phyloP scores from a whole-genome alignment of 2,329 filamentous ascomycete species.

The Fusarium palustre region DNA sequence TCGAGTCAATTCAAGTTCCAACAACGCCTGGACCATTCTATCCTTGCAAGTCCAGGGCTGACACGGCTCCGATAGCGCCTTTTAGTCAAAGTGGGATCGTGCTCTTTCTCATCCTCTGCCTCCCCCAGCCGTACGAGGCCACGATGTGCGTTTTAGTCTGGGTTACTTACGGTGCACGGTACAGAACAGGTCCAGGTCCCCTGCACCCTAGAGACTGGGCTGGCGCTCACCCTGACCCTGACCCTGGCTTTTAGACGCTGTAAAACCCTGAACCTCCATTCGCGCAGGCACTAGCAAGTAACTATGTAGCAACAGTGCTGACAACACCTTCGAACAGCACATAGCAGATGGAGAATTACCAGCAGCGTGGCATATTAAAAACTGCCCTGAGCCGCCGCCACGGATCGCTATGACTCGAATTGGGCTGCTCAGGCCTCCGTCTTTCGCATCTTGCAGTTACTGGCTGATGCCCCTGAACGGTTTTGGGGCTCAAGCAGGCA shows the following conservation, averaged over 20 bases:
- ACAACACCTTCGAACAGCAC: conserved; percentile 28
- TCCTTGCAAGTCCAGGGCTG: conserved; percentile 5
- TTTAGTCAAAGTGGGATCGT: conserved; percentile 36
- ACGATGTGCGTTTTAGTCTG: conserved; percentile 30
- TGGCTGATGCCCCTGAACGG: conserved; percentile 25
- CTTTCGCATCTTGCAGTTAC: conserved; percentile 32
- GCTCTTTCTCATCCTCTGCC: conserved; percentile 23
- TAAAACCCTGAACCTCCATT: conserved; percentile 27
- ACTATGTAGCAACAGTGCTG: conserved; percentile 18
- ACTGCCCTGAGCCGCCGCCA: conserved; percentile 39
- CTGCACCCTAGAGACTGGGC: conserved; percentile 13
- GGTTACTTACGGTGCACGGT: not conserved
- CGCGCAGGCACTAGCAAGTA: conserved; percentile 7
- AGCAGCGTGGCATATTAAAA: conserved; percentile 32
- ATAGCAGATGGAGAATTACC: conserved; percentile 31
- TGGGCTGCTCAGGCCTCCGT: conserved; percentile 25
- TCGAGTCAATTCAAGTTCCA: not conserved
- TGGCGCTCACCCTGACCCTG: not conserved
- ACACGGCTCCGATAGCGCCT: conserved; percentile 5
- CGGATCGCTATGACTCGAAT: conserved; percentile 28
- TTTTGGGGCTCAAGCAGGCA: conserved; percentile 36
- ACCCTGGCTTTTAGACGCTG: conserved; percentile 14
- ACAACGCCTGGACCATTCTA: conserved; percentile 3
- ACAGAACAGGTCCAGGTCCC: conserved; percentile 23
- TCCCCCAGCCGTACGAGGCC: conserved; percentile 34